Evolutionary conservation across 75 land plant species (phyloP).

Genomic region (Pseudotsuga menziesii): DNA sequence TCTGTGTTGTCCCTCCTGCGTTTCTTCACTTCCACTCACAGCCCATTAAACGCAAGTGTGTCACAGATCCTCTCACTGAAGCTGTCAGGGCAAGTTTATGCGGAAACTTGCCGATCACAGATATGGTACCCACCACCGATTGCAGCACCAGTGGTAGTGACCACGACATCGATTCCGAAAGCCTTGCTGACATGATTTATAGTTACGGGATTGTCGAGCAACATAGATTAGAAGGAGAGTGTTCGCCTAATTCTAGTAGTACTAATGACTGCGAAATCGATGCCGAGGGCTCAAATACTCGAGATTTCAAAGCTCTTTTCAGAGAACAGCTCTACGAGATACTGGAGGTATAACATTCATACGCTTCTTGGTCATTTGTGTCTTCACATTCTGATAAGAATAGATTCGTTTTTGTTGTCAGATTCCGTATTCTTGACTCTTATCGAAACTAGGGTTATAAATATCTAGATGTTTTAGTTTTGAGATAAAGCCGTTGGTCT

Average conservation of each 20-base stretch:
- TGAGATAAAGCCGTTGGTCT: no score
- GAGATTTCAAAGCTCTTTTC: background rate
- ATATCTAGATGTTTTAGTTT: no score
- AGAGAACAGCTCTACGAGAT: background rate
- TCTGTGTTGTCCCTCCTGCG: background rate
- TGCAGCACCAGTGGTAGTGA: slow-evolving; percentile 36
- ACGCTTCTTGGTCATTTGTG: background rate
- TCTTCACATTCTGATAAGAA: background rate
- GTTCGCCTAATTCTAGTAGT: slow-evolving; percentile 9
- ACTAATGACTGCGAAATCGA: slow-evolving; percentile 12
- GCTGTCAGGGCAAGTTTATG: background rate
- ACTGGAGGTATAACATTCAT: background rate
- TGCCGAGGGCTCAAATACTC: background rate
- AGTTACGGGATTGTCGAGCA: slow-evolving; percentile 28
- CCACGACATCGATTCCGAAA: slow-evolving; percentile 30
- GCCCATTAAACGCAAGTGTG: slow-evolving; percentile 1
- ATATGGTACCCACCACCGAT: background rate
- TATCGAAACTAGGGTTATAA: no score
- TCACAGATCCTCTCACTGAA: slow-evolving; percentile 13
- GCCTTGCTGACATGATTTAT: slow-evolving; percentile 37
- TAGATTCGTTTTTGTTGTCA: no score
- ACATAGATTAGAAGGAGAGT: background rate
- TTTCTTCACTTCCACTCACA: background rate
- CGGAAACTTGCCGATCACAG: background rate
- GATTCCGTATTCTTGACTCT: no score